These are phyloP conservation scores for Artemisia argyi DNA, from an alignment of 129 eudicot genomes.

Conservation along the genomic window DNA sequence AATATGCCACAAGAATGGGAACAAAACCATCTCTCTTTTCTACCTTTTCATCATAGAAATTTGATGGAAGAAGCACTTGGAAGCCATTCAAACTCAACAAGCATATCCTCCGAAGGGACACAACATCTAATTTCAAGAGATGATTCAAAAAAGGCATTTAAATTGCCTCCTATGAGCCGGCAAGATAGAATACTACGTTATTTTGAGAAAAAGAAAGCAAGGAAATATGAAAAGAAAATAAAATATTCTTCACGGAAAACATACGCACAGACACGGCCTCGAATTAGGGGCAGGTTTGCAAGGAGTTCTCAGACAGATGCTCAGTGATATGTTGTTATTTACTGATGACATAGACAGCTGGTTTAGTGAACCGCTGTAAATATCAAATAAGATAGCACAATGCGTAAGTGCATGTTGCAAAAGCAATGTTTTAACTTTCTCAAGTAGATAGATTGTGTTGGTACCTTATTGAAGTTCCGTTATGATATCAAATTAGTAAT, in stretches of 20 bases:
- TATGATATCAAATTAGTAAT: constrained; percentile 10
- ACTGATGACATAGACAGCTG: background rate
- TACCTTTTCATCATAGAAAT: constrained; percentile 11
- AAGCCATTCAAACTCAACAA: constrained; percentile 36
- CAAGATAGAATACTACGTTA: constrained; percentile 31
- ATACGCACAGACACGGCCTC: constrained; percentile 33
- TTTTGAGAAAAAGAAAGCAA: constrained; percentile 37
- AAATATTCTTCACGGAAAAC: constrained; percentile 29
- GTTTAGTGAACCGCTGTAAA: background rate
- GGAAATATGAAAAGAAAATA: constrained; percentile 30
- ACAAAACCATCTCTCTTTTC: constrained; percentile 10
- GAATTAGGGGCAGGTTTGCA: constrained; percentile 36
- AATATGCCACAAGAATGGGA: constrained; percentile 18
- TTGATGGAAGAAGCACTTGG: constrained; percentile 12
- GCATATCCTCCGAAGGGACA: constrained; percentile 22
- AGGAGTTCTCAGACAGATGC: constrained; percentile 24
- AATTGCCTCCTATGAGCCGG: constrained; percentile 28
- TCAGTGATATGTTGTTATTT: too few relatives aligned
- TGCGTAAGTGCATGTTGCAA: background rate
- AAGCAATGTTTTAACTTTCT: background rate
- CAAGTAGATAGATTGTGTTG: constrained; percentile 13
- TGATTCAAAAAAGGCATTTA: constrained; percentile 3
- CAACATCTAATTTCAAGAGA: constrained; percentile 18
- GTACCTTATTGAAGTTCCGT: background rate
- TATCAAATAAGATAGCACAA: constrained; percentile 19